phyloP scores from a whole-genome alignment of 148 eudicot genomes.

The Oxyria digyna region DNA sequence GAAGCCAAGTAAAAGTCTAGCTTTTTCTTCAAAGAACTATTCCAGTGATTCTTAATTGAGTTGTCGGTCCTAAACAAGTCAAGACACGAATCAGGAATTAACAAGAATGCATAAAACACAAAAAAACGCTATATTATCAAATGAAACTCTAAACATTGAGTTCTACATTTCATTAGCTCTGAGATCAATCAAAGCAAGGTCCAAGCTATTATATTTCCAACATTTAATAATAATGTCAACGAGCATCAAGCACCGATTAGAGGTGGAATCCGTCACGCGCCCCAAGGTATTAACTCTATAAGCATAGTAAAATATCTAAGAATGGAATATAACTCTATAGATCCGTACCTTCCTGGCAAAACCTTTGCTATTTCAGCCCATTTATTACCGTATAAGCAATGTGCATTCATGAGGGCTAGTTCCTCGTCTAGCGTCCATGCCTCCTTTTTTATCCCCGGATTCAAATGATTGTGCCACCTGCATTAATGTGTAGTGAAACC shows the following conservation, averaged over 20 bases:
- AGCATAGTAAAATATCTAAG: not conserved
- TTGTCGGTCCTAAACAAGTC: slow-evolving; percentile 70
- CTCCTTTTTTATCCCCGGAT: slow-evolving; percentile 63
- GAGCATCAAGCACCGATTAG: not conserved
- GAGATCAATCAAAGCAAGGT: not conserved
- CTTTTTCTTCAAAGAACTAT: slow-evolving; percentile 96
- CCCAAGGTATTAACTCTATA: no score
- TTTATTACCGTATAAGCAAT: slow-evolving; percentile 50
- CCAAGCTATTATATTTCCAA: not conserved
- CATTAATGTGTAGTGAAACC: not conserved
- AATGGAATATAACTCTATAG: not conserved
- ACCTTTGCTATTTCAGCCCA: slow-evolving; percentile 83
- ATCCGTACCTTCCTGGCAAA: slow-evolving; percentile 57
- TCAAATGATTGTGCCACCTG: slow-evolving; percentile 88
- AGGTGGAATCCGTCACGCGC: not conserved
- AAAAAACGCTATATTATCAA: not conserved
- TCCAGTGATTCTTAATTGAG: slow-evolving; percentile 98
- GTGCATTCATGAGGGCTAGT: slow-evolving; percentile 53
- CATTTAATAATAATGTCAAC: not conserved
- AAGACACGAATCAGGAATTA: not conserved
- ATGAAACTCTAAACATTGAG: not conserved
- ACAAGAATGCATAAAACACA: not conserved
- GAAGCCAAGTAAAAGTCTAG: slow-evolving; percentile 74
- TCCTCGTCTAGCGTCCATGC: slow-evolving; percentile 73
- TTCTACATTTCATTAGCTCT: not conserved